A percentile compares a stretch with the other conserved stretches of the same genome.
Conservation (phyloP, 2,329 filamentous ascomycete genomes). For the Davidsoniella neocaledoniae region DNA sequence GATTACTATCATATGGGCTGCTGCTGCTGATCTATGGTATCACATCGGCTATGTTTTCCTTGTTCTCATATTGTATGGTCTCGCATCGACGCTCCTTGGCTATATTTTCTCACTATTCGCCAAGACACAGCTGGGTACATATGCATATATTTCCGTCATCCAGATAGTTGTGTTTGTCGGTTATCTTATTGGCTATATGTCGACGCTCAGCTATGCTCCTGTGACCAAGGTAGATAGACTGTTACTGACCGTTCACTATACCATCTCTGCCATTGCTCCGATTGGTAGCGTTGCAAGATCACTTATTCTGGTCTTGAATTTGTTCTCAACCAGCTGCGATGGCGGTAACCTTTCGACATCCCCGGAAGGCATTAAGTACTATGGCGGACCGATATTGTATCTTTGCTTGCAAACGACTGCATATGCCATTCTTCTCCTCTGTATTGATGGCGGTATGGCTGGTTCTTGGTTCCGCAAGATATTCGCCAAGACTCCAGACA, state of each 20-base stretch:
- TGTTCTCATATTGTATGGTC: conserved; percentile 63
- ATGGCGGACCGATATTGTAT: conserved; percentile 74
- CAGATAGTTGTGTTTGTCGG: conserved; percentile 57
- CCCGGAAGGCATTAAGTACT: conserved; percentile 54
- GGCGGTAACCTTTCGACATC: conserved; percentile 45
- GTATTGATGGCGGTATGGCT: conserved; percentile 60
- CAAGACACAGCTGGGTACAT: conserved; percentile 64
- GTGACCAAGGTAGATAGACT: conserved; percentile 50
- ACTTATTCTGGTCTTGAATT: conserved; percentile 62
- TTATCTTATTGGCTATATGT: conserved; percentile 56
- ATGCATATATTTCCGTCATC: conserved; percentile 63
- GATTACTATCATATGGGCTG: conserved; percentile 54
- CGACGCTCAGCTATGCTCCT: conserved; percentile 57
- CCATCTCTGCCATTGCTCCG: conserved; percentile 56
- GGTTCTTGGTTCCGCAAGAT: conserved; percentile 33
- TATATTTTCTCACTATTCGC: conserved; percentile 73
- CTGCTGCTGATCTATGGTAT: conserved; percentile 52
- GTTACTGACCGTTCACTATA: conserved; percentile 56
- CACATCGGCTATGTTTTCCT: conserved; percentile 67
- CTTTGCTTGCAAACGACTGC: conserved; percentile 56
- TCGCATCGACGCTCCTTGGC: conserved; percentile 57
- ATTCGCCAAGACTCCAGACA: conserved; percentile 17
- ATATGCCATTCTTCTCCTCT: conserved; percentile 57
- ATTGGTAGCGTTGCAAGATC: conserved; percentile 59
- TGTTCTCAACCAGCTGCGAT: conserved; percentile 66